Evolutionary conservation across 306 rosid genomes (phyloP), one percentile per base, ranked within the genome.

Genomic region (Rosa chinensis): DNA sequence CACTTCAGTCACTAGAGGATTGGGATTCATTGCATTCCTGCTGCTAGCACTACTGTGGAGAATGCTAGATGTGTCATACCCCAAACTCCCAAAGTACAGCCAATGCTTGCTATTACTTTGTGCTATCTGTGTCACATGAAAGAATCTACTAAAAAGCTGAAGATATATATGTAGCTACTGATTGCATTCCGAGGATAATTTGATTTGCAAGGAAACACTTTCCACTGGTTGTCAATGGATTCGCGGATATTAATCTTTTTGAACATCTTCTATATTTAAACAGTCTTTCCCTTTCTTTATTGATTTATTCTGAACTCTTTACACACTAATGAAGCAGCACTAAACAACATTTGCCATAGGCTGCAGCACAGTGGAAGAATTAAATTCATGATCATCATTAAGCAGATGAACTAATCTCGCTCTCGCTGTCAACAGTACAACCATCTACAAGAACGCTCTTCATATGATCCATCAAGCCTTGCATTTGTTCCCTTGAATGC

Each of bases 401-500:
- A 68, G 50, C 12, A 17, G 44, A 21, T 52, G 28, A 55, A 20
- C 28, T 52, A 82, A 72, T 32, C 74, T 75, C 81, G 35, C 66
- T 70, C 77, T 74, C 88, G 70, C 55, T 52, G 28, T 75, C 86
- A 78, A 78, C 40, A 45, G 73, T 48, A 82, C 85, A 79, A 72
- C 76, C 85, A 74, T 82, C 88, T 66, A 85, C 89, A 77, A 95
- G 88, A 82, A 93, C 75, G 77, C 83, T 85, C 87, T 88, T 95
- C 98, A 91, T 91, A 79, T 77, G 82, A 77, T 93, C 87, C 4
- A 87, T 69, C 17, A 95, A 73, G 58, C 39, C 91, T 74, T 87
- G 84, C 85, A 95, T 89, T 85, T 93, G 99, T 80, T 93, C 91
- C 83, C 92, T 87, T 2, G 96, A 93, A 78, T 90, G 95, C 86